phyloP scores from a whole-genome alignment of 2,329 filamentous ascomycete genomes.

The Dryadomyces quercivorus region DNA sequence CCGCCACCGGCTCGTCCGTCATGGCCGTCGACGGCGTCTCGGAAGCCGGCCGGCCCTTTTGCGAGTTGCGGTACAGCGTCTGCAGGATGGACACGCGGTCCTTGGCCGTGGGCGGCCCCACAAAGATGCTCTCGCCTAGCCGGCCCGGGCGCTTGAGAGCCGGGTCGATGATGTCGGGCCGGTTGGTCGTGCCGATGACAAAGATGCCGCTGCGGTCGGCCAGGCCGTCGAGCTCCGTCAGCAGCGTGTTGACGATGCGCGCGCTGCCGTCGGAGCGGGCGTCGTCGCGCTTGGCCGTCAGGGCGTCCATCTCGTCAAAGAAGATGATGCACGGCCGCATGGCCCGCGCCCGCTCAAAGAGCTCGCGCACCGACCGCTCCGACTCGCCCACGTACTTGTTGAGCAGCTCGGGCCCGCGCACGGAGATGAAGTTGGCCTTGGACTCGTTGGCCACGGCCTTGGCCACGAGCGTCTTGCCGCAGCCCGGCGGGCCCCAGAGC shows the following conservation, averaged over 20 bases:
- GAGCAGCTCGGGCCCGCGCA: conserved; percentile 89
- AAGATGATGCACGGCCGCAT: conserved; percentile 90
- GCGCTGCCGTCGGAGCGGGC: conserved; percentile 62
- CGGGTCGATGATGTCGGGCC: conserved; percentile 91
- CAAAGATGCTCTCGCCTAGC: conserved; percentile 66
- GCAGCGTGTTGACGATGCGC: conserved; percentile 85
- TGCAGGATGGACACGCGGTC: conserved; percentile 75
- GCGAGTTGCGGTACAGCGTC: conserved; percentile 42
- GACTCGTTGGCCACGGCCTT: conserved; percentile 94
- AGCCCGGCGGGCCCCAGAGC: conserved; percentile 93
- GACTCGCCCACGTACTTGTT: conserved; percentile 98
- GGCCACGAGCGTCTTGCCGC: conserved; percentile 90
- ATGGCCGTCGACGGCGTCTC: conserved; percentile 18
- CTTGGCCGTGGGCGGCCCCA: conserved; percentile 67
- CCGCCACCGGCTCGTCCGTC: not conserved
- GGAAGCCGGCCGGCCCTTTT: conserved; percentile 14
- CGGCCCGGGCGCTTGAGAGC: conserved; percentile 89
- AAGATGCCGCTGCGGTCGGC: conserved; percentile 74
- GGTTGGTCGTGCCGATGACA: conserved; percentile 87
- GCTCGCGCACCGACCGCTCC: conserved; percentile 81
- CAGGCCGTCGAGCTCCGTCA: conserved; percentile 87
- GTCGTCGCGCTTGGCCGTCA: conserved; percentile 75
- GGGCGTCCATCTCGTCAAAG: conserved; percentile 86
- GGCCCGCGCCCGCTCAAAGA: conserved; percentile 78
- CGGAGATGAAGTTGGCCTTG: conserved; percentile 94